Conservation (phyloP, 768 basidiomycete genomes). For the Cubamyces lactineus region DNA sequence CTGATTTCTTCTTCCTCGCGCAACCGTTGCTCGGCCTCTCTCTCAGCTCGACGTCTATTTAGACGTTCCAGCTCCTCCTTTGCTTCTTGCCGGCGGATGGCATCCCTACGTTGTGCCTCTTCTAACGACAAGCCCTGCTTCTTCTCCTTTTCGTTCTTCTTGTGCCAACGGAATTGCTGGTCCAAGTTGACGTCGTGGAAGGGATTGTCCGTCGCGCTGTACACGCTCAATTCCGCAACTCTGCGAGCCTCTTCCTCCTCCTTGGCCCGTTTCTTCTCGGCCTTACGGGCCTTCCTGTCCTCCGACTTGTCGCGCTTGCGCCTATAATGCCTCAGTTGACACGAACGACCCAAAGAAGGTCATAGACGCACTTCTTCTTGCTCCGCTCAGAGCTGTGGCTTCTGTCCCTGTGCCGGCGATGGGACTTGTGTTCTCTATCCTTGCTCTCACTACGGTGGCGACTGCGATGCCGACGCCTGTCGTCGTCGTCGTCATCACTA, state of each 20-base stretch:
- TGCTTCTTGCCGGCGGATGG: conserved; percentile 81
- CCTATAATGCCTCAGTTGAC: conserved; percentile 39
- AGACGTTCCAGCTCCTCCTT: conserved; percentile 94
- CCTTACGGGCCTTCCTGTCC: conserved; percentile 82
- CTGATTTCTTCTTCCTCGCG: conserved; percentile 92
- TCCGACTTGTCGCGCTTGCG: conserved; percentile 87
- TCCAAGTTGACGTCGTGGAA: conserved; percentile 97
- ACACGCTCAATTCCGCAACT: conserved; percentile 93
- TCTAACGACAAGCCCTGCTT: conserved; percentile 81
- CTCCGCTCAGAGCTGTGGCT: conserved; percentile 43
- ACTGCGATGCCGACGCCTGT: conserved; percentile 28
- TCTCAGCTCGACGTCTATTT: conserved; percentile 87
- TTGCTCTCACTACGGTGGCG: conserved; percentile 38
- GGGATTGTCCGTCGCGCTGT: conserved; percentile 96
- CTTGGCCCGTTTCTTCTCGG: conserved; percentile 80
- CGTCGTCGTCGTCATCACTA: conserved; percentile 29
- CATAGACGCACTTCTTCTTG: conserved; percentile 51
- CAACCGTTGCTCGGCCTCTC: conserved; percentile 86
- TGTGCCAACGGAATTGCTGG: conserved; percentile 98
- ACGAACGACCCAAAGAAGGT: too few species aligned
- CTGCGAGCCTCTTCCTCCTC: conserved; percentile 91
- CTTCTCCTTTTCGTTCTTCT: conserved; percentile 95
- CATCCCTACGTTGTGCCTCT: conserved; percentile 82
- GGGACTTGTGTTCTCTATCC: conserved; percentile 35
- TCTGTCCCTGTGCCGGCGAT: conserved; percentile 25